These are phyloP conservation scores for Solanum gracilifrons DNA, from an alignment of 257 asterid genomes.

Conservation along the genomic window DNA sequence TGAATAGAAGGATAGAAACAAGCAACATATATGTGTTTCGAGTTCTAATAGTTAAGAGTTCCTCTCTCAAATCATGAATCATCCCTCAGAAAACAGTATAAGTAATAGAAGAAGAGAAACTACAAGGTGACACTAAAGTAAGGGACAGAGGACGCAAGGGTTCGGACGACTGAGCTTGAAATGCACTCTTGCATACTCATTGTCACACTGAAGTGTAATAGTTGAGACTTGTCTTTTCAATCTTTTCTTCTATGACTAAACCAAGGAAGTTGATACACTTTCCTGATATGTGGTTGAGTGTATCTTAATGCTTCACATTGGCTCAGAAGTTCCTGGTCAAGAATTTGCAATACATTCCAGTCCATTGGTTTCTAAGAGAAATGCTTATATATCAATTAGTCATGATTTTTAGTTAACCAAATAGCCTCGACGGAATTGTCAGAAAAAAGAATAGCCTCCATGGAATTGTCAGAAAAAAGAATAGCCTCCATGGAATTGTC, in stretches of 20 bases:
- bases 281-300: not conserved
- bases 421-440: not conserved
- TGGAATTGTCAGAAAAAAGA: not conserved
- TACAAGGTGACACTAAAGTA: not conserved
- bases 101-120: not conserved
- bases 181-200: not conserved
- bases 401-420: not conserved
- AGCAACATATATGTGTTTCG: not conserved
- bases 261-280: not conserved
- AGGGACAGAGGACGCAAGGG: not conserved
- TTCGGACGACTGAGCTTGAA: not conserved
- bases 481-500: not conserved
- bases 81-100: not conserved
- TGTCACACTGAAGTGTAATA: not conserved
- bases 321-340: not conserved
- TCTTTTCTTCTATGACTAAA: not conserved
- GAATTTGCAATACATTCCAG: not conserved
- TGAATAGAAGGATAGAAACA: not conserved
- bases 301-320: not conserved
- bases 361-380: not conserved
- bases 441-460: not conserved
- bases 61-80: not conserved
- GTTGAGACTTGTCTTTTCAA: not conserved
- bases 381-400: not conserved
- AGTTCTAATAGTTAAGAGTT: not conserved